A percentile compares a stretch with the other conserved stretches of the same genome.
These are phyloP conservation scores for Elaeis oleifera DNA, from an alignment of 202 grass and related monocot genomes.

Conservation along the genomic window DNA sequence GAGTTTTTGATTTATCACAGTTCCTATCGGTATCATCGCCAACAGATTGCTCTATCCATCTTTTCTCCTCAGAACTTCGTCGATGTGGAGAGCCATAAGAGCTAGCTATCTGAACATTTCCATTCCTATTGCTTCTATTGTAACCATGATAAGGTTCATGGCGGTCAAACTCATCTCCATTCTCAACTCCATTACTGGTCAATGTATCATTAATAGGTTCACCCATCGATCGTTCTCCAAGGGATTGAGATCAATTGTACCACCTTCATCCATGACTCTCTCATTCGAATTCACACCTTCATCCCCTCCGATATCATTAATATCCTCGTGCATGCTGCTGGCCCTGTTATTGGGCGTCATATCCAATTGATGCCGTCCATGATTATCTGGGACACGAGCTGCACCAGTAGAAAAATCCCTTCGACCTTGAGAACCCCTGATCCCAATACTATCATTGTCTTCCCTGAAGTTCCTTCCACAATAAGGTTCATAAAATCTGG, in stretches of 20 bases:
- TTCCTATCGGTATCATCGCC: constrained; percentile 19
- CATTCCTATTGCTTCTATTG: constrained; percentile 25
- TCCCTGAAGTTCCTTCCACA: constrained; percentile 22
- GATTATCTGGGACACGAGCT: constrained; percentile 8
- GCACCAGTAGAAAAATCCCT: constrained; percentile 2
- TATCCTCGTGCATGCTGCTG: constrained; percentile 10
- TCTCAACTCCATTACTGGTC: constrained; percentile 1
- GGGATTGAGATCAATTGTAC: constrained; percentile 18
- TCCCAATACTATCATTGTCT: constrained; percentile 18
- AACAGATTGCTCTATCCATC: constrained; percentile 19
- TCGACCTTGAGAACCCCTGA: constrained; percentile 14
- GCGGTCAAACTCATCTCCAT: constrained; percentile 29
- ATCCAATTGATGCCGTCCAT: background rate
- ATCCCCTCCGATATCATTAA: constrained; percentile 13
- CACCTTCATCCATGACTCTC: constrained; percentile 22
- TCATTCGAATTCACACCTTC: constrained; percentile 20
- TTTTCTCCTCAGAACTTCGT: constrained; percentile 17
- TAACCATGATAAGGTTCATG: constrained; percentile 72
- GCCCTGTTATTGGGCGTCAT: constrained; percentile 13
- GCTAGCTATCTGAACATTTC: constrained; percentile 23
- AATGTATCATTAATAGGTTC: constrained; percentile 31
- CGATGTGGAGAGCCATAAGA: constrained; percentile 21
- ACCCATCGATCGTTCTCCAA: constrained; percentile 49
- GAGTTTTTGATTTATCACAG: constrained; percentile 30
- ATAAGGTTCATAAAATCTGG: constrained; percentile 18